Percentiles rank a stretch among this genome's conserved stretches.
phyloP scores from a whole-genome alignment of 768 basidiomycete genomes.

The Leccinum incarnatum region DNA sequence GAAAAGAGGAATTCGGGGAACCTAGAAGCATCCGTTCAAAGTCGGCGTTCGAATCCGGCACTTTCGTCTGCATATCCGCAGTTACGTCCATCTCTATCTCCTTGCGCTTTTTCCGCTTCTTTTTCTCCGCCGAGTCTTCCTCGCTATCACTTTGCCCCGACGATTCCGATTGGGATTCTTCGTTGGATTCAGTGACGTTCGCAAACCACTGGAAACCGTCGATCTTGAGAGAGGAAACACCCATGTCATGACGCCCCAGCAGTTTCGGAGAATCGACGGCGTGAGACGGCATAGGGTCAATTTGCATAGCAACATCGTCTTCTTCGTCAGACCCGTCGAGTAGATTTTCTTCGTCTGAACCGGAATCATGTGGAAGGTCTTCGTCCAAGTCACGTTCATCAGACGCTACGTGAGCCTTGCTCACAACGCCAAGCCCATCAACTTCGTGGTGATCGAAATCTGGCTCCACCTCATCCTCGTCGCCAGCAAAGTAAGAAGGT shows the following conservation, averaged over 20 bases:
- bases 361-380: conserved; percentile 1
- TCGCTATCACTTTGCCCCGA: conserved; percentile 43
- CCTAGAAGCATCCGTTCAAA: conserved; percentile 92
- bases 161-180: conserved; percentile 40
- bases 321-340: conserved; percentile 14
- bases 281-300: not conserved
- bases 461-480: conserved; percentile 44
- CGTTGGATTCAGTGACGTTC: conserved; percentile 34
- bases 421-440: conserved; percentile 32
- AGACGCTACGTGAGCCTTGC: conserved; percentile 22
- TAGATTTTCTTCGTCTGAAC: conserved; percentile 22
- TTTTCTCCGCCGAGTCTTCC: conserved; percentile 39
- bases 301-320: conserved; percentile 21
- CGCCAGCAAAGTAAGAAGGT: conserved; percentile 77
- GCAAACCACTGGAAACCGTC: conserved; percentile 74
- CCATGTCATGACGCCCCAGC: not conserved
- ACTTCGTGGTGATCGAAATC: conserved; percentile 27
- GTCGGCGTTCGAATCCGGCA: conserved; percentile 89
- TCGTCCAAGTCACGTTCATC: conserved; percentile 20
- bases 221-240: conserved; percentile 45
- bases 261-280: not conserved
- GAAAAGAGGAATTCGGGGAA: conserved; percentile 94
- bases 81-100: conserved; percentile 79
- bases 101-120: conserved; percentile 65
- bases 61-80: conserved; percentile 79